A percentile compares a stretch with the other conserved stretches of the same genome.
Evolutionary conservation across 2,329 filamentous ascomycete species (phyloP).

Genomic region (Cercospora brassicicola): DNA sequence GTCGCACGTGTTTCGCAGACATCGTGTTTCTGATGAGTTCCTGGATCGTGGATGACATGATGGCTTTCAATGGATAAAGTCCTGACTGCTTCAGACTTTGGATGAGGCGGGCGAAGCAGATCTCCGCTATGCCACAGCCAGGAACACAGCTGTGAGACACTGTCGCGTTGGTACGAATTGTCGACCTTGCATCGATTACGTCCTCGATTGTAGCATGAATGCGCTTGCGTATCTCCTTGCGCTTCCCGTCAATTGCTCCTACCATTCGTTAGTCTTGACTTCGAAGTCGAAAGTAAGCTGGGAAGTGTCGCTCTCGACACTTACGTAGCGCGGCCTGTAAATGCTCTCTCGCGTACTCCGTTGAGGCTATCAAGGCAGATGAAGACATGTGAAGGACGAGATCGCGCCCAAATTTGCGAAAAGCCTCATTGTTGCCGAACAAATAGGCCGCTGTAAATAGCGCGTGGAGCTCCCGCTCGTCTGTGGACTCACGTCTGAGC

Average conservation of each 20-base stretch:
- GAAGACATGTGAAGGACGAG: background rate
- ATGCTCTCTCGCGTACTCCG: background rate
- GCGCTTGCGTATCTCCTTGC: background rate
- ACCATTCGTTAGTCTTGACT: background rate
- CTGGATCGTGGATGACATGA: too few relatives aligned
- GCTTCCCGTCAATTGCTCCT: background rate
- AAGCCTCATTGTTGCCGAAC: background rate
- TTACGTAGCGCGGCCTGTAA: too few relatives aligned
- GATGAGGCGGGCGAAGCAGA: background rate
- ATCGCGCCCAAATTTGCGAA: background rate
- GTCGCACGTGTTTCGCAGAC: too few relatives aligned
- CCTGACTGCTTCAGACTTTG: too few relatives aligned
- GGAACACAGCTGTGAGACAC: background rate
- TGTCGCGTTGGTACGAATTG: background rate
- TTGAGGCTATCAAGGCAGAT: background rate
- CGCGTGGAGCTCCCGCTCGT: background rate
- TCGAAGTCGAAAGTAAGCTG: too few relatives aligned
- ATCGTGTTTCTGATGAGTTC: too few relatives aligned
- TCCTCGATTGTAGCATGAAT: background rate
- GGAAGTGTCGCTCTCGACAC: too few relatives aligned
- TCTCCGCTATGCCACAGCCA: background rate
- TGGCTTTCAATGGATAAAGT: too few relatives aligned
- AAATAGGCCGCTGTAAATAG: background rate
- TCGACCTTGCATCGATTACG: background rate
- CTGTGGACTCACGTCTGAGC: background rate